Evolutionary conservation across 805 yeast species (phyloP).

Genomic region (Candida montana): DNA sequence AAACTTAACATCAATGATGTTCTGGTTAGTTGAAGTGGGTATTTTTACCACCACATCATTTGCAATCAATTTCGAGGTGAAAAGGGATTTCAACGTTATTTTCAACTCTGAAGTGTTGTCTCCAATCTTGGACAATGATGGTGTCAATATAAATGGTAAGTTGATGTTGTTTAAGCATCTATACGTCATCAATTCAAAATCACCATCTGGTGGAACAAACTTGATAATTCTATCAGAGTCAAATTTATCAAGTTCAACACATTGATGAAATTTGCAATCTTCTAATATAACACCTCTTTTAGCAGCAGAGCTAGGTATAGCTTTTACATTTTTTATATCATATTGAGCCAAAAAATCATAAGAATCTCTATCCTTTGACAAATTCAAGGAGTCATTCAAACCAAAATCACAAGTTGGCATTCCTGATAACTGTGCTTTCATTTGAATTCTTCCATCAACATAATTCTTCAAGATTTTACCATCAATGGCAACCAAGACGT

Average conservation of each 20-base stretch:
- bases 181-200: constrained; percentile 77
- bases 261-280: constrained; percentile 82
- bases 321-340: constrained; percentile 27
- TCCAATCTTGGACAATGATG: constrained; percentile 45
- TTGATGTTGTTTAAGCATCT: constrained; percentile 52
- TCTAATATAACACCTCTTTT: constrained; percentile 46
- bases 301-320: constrained; percentile 21
- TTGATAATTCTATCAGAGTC: constrained; percentile 59
- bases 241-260: constrained; percentile 69
- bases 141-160: constrained; percentile 65
- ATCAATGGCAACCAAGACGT: constrained; percentile 58
- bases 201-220: constrained; percentile 85
- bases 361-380: constrained; percentile 14
- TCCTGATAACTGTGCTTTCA: constrained; percentile 72
- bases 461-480: constrained; percentile 62
- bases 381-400: constrained; percentile 48
- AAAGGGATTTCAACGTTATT: constrained; percentile 58
- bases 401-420: constrained; percentile 83
- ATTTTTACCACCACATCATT: constrained; percentile 57
- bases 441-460: constrained; percentile 69
- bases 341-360: constrained; percentile 24
- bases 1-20: constrained; percentile 42
- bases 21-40: constrained; percentile 55
- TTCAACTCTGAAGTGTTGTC: constrained; percentile 45
- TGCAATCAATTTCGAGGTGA: constrained; percentile 53